A percentile compares a stretch with the other conserved stretches of the same genome.
Evolutionary conservation across 768 basidiomycete species (phyloP).

Genomic region (Panaeolus papilionaceus): DNA sequence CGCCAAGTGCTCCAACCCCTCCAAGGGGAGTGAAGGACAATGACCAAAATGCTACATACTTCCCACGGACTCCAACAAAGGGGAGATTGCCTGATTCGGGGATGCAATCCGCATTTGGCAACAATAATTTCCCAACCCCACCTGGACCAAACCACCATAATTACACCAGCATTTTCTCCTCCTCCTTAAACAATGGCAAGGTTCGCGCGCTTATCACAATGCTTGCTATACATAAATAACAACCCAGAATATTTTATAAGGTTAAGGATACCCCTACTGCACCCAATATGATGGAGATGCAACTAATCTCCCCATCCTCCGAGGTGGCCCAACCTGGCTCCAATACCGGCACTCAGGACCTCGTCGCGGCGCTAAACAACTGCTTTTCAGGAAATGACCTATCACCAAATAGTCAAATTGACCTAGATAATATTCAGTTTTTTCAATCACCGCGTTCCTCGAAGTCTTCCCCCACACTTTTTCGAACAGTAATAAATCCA

Average conservation of each 20-base stretch:
- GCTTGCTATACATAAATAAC: background rate
- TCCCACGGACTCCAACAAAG: background rate
- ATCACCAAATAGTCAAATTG: background rate
- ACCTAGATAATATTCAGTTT: background rate
- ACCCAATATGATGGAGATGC: background rate
- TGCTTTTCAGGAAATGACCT: background rate
- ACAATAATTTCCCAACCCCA: background rate
- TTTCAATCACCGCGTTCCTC: background rate
- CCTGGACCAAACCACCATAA: background rate
- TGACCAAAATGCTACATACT: background rate
- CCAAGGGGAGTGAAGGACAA: background rate
- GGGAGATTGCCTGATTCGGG: background rate
- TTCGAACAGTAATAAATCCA: background rate
- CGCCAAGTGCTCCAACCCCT: background rate
- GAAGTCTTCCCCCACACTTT: background rate
- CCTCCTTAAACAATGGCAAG: background rate
- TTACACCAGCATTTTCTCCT: too few species aligned
- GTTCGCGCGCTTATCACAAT: background rate
- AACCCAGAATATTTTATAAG: background rate
- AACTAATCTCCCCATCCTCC: background rate
- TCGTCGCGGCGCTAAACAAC: background rate
- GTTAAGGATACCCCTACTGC: background rate
- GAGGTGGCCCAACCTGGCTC: background rate
- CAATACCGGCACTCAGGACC: background rate
- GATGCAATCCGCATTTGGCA: background rate